phyloP scores from a whole-genome alignment of 768 basidiomycete genomes.

The Lactifluus volemus region DNA sequence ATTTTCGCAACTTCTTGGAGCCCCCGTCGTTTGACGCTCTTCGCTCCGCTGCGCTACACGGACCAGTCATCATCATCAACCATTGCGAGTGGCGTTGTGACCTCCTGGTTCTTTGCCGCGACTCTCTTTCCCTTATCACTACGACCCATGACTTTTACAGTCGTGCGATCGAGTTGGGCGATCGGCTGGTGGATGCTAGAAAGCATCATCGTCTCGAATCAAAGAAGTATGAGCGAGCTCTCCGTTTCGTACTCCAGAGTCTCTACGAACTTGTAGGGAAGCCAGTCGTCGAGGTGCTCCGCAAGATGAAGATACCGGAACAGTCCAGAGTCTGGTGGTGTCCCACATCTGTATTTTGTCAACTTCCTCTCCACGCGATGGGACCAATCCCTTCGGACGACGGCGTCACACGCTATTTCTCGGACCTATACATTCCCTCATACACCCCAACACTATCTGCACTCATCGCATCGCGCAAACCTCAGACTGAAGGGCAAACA shows the following conservation, averaged over 20 bases:
- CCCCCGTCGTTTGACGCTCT: neutral
- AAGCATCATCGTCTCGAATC: neutral
- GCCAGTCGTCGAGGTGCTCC: neutral
- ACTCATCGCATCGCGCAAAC: too few species aligned
- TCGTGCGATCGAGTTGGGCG: neutral
- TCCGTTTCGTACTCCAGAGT: neutral
- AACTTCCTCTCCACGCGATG: too few species aligned
- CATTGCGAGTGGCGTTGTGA: neutral
- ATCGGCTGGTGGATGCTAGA: neutral
- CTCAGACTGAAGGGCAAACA: too few species aligned
- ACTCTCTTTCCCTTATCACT: neutral
- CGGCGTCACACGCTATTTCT: too few species aligned
- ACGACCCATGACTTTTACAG: neutral
- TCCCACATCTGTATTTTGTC: neutral
- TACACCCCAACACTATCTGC: too few species aligned
- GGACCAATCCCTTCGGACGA: too few species aligned
- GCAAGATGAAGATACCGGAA: neutral
- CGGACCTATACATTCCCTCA: too few species aligned
- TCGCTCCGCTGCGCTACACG: neutral
- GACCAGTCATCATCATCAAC: conserved; percentile 7
- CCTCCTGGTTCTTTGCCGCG: neutral
- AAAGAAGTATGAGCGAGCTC: neutral
- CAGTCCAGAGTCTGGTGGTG: neutral
- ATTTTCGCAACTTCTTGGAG: neutral
- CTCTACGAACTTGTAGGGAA: neutral